Conservation (phyloP, 2,329 filamentous ascomycete genomes). For the Zopfia rhizophila region DNA sequence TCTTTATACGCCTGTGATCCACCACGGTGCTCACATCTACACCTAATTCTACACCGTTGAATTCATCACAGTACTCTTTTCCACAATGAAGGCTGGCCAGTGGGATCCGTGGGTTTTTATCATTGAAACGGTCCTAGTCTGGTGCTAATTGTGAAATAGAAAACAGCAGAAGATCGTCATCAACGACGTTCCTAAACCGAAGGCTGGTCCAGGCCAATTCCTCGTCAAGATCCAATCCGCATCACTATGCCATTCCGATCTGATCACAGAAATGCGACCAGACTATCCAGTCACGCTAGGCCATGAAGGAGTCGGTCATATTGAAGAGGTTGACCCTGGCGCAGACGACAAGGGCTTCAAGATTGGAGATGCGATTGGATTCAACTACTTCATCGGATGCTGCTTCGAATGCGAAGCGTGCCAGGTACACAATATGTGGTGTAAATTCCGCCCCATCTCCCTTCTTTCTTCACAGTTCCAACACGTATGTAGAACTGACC, state of each 20-base stretch:
- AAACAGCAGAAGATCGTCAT: slow-evolving; percentile 42
- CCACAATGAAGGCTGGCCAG: slow-evolving; percentile 43
- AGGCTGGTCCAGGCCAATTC: slow-evolving; percentile 35
- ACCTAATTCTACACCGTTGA: too few species aligned
- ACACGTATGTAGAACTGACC: too few species aligned
- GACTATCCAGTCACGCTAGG: slow-evolving; percentile 50
- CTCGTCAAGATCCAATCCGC: slow-evolving; percentile 44
- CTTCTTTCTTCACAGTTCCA: too few species aligned
- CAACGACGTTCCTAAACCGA: slow-evolving; percentile 39
- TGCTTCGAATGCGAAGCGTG: slow-evolving; percentile 62
- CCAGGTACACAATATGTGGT: slow-evolving; percentile 54
- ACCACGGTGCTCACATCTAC: too few species aligned
- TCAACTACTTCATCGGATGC: slow-evolving; percentile 58
- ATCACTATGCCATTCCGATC: slow-evolving; percentile 44
- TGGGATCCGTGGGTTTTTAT: slow-evolving; percentile 39
- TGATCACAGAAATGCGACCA: slow-evolving; percentile 37
- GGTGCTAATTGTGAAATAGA: slow-evolving; percentile 19
- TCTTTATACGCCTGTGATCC: too few species aligned
- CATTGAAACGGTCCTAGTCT: not conserved
- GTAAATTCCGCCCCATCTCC: not conserved
- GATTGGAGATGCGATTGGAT: slow-evolving; percentile 58
- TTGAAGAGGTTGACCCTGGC: slow-evolving; percentile 49
- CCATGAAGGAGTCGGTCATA: slow-evolving; percentile 60
- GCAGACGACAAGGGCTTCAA: slow-evolving; percentile 54
- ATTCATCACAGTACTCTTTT: slow-evolving; percentile 27